These are phyloP conservation scores for Ciborinia camelliae DNA, from an alignment of 2,329 filamentous ascomycete species.

Conservation along the genomic window DNA sequence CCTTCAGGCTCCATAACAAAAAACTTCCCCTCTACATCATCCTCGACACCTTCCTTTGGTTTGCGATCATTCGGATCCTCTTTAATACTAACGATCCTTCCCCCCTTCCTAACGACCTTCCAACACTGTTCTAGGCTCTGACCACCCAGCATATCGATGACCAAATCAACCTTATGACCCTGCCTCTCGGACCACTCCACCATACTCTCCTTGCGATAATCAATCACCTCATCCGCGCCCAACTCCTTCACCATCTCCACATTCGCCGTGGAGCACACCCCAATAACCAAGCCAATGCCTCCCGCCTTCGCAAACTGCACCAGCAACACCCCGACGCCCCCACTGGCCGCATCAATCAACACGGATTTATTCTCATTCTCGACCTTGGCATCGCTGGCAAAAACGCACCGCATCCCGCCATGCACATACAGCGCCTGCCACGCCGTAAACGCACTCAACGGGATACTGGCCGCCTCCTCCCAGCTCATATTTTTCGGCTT, in stretches of 20 bases:
- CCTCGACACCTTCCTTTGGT: neutral
- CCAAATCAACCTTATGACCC: conserved; percentile 4
- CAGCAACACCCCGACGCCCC: neutral
- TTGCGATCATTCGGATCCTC: neutral
- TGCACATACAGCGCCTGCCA: conserved; percentile 15
- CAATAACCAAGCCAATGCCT: neutral
- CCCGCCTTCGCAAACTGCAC: conserved; percentile 14
- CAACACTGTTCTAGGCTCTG: neutral
- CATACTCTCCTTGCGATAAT: neutral
- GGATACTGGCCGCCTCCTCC: conserved; percentile 11
- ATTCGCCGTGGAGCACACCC: neutral
- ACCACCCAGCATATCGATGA: conserved; percentile 7
- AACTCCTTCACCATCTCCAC: neutral
- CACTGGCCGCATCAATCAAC: conserved; percentile 8
- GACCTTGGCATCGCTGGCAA: neutral
- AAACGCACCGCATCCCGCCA: neutral
- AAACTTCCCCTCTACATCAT: neutral
- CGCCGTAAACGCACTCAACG: conserved; percentile 11
- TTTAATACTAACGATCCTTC: conserved; percentile 8
- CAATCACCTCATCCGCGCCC: conserved; percentile 5
- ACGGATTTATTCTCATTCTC: neutral
- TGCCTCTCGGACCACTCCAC: neutral
- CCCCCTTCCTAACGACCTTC: neutral
- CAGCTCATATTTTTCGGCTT: neutral
- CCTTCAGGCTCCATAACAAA: conserved; percentile 4